These are phyloP conservation scores for Wickerhamomyces hampshirensis DNA, from an alignment of 805 yeast genomes.

Conservation along the genomic window DNA sequence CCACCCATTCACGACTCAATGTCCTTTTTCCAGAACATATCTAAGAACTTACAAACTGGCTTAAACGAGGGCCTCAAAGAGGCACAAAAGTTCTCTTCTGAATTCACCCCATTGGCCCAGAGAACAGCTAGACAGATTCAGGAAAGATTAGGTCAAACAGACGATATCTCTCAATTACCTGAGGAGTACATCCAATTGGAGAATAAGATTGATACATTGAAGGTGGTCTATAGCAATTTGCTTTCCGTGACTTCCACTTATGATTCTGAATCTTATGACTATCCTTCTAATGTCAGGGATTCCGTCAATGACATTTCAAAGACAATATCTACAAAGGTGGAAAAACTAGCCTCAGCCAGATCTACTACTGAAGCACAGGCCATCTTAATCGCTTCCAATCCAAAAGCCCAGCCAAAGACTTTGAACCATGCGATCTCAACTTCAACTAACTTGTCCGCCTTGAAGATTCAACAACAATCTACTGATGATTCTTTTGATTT, in stretches of 20 bases:
- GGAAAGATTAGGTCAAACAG: constrained; percentile 74
- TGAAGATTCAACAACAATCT: constrained; percentile 25
- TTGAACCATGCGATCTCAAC: constrained; percentile 77
- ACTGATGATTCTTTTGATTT: constrained; percentile 41
- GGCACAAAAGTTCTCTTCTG: constrained; percentile 42
- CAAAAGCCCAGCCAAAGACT: constrained; percentile 63
- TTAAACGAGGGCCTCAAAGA: constrained; percentile 30
- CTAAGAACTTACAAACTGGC: constrained; percentile 24
- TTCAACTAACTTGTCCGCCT: constrained; percentile 50
- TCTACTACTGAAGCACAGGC: constrained; percentile 82
- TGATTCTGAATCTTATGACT: constrained; percentile 77
- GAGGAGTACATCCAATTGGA: constrained; percentile 76
- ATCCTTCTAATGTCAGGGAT: constrained; percentile 70
- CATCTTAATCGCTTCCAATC: constrained; percentile 50
- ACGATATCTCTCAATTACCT: constrained; percentile 81
- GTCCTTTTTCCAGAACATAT: constrained; percentile 29
- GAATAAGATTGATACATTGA: constrained; percentile 65
- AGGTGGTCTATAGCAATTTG: constrained; percentile 57
- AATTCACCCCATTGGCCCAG: constrained; percentile 71
- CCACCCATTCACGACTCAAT: constrained; percentile 8
- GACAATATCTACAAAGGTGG: constrained; percentile 57
- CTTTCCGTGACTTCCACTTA: constrained; percentile 50
- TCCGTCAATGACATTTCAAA: constrained; percentile 71
- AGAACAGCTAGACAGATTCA: constrained; percentile 76
- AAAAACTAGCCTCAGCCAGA: constrained; percentile 64